A percentile compares a stretch with the other conserved stretches of the same genome.
These are phyloP conservation scores for Ceratocystis lukuohia DNA, from an alignment of 2,329 filamentous ascomycete species.

Conservation along the genomic window DNA sequence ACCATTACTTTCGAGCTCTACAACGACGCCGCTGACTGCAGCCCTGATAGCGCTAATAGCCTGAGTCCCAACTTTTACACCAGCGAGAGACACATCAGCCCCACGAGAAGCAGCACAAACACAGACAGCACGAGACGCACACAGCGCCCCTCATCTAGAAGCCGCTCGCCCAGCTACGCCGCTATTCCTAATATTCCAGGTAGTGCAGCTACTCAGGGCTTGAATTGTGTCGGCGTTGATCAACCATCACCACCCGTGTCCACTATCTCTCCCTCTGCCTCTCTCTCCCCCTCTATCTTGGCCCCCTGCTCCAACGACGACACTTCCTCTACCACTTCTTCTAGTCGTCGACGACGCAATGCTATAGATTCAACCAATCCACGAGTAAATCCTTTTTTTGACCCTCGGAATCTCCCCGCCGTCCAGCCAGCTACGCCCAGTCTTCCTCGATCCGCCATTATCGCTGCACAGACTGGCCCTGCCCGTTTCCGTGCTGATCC, in stretches of 20 bases:
- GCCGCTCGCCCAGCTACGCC: slow-evolving; percentile 17
- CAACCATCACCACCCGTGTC: neutral
- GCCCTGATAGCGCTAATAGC: slow-evolving; percentile 9
- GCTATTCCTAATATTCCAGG: neutral
- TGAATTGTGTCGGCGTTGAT: neutral
- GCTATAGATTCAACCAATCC: slow-evolving; percentile 20
- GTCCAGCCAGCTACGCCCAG: slow-evolving; percentile 18
- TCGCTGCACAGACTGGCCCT: slow-evolving; percentile 21
- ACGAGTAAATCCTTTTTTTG: slow-evolving; percentile 18
- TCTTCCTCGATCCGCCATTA: slow-evolving; percentile 20
- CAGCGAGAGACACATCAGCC: slow-evolving; percentile 15
- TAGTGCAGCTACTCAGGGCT: neutral
- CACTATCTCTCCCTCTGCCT: neutral
- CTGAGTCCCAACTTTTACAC: slow-evolving; percentile 17
- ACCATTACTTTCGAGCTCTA: slow-evolving; percentile 8
- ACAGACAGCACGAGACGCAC: too few species aligned
- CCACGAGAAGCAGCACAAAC: slow-evolving; percentile 1
- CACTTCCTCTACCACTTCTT: slow-evolving; percentile 3
- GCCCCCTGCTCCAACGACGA: neutral
- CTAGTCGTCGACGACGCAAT: slow-evolving; percentile 20
- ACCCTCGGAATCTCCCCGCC: slow-evolving; percentile 18
- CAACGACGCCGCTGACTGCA: slow-evolving; percentile 9
- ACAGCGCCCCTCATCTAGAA: slow-evolving; percentile 14
- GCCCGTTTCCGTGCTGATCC: slow-evolving; percentile 20
- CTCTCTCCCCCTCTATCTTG: neutral